Evolutionary conservation across 2,329 filamentous ascomycete genomes (phyloP).

Genomic region (Phyllosticta citriasiana): DNA sequence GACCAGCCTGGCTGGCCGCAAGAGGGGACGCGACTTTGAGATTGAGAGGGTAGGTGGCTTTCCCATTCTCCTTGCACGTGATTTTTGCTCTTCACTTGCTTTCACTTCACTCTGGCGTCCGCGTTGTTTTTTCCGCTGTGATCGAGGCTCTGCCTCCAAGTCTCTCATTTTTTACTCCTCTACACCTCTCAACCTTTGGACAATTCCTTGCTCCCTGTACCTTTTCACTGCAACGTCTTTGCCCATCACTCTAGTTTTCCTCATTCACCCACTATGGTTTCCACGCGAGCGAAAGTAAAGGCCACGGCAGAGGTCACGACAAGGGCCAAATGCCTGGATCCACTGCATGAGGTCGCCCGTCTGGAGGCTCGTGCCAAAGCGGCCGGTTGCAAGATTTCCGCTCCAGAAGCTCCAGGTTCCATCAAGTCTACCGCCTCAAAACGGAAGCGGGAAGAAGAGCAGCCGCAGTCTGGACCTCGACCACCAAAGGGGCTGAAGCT

Average conservation of each 20-base stretch:
- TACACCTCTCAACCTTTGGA: not conserved
- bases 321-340: not conserved
- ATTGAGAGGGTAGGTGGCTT: slow-evolving; percentile 57
- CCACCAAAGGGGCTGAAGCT: not conserved
- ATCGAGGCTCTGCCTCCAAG: not conserved
- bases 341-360: not conserved
- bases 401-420: not conserved
- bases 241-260: not conserved
- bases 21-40: slow-evolving; percentile 70
- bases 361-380: not conserved
- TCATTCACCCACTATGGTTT: not conserved
- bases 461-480: not conserved
- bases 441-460: not conserved
- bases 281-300: not conserved
- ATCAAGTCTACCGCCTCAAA: not conserved
- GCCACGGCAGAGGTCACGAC: not conserved
- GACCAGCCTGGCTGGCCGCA: slow-evolving; percentile 54
- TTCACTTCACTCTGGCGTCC: slow-evolving; percentile 3
- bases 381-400: not conserved
- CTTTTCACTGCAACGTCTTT: not conserved
- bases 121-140: not conserved
- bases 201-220: not conserved
- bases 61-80: not conserved
- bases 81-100: not conserved
- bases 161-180: not conserved